Conservation (phyloP, 495 filamentous ascomycete species). For the Emericellopsis terricola region DNA sequence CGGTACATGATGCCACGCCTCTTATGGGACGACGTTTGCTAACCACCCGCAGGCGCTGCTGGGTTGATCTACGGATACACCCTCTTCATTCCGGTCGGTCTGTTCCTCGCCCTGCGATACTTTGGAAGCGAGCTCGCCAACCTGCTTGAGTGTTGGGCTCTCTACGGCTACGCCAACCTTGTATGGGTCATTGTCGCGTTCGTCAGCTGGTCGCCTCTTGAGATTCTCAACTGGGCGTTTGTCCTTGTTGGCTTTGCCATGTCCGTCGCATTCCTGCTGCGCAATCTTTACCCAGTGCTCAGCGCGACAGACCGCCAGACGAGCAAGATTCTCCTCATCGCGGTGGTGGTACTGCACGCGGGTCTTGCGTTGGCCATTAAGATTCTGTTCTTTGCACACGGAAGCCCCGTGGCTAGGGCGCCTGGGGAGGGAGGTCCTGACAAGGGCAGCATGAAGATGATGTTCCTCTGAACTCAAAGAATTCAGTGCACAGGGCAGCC, state of each 20-base stretch:
- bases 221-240: constrained; percentile 81
- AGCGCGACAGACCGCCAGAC: constrained; percentile 84
- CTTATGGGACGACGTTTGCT: not conserved
- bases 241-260: constrained; percentile 77
- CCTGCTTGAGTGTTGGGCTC: constrained; percentile 77
- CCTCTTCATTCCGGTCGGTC: constrained; percentile 55
- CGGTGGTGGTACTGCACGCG: constrained; percentile 72
- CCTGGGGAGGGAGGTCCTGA: not conserved
- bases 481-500: too few relatives aligned
- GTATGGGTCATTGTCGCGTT: constrained; percentile 93
- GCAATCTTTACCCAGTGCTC: constrained; percentile 87
- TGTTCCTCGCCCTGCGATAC: constrained; percentile 86
- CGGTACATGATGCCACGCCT: constrained; percentile 21
- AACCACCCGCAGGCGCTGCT: constrained; percentile 44
- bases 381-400: constrained; percentile 84
- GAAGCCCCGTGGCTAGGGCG: constrained; percentile 33
- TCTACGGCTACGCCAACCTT: constrained; percentile 91
- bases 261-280: constrained; percentile 69
- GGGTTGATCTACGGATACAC: constrained; percentile 93
- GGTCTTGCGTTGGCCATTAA: constrained; percentile 86
- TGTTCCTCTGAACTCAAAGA: too few relatives aligned
- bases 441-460: not conserved
- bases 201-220: constrained; percentile 71
- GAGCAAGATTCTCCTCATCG: constrained; percentile 68
- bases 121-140: constrained; percentile 80